phyloP scores from a whole-genome alignment of 768 basidiomycete genomes.

The Calvatia gigantea region DNA sequence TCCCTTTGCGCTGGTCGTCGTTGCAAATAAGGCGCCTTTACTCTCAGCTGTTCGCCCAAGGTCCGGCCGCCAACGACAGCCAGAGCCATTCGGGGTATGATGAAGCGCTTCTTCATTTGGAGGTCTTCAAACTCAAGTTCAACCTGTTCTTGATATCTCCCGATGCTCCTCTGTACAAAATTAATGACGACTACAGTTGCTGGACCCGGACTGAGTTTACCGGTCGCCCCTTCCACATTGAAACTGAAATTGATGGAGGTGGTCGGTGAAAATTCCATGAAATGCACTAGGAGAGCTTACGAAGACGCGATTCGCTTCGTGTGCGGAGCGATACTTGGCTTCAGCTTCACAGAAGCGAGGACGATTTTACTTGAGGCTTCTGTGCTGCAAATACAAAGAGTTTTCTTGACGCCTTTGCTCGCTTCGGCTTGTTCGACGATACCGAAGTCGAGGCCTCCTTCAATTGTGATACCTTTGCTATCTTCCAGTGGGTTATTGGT shows the following conservation, averaged over 20 bases:
- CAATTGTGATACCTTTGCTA: constrained; percentile 46
- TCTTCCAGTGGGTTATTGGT: constrained; percentile 52
- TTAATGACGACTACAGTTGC: constrained; percentile 27
- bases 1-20: constrained; percentile 28
- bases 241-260: constrained; percentile 23
- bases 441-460: constrained; percentile 46
- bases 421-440: constrained; percentile 39
- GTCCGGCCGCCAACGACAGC: constrained; percentile 42
- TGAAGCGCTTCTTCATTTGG: constrained; percentile 36
- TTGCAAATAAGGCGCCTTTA: constrained; percentile 43
- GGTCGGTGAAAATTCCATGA: neutral
- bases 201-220: constrained; percentile 18
- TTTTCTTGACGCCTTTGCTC: constrained; percentile 16
- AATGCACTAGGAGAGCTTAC: neutral
- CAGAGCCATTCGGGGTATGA: constrained; percentile 42
- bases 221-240: constrained; percentile 11
- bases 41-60: constrained; percentile 42
- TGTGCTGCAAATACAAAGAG: constrained; percentile 21
- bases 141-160: constrained; percentile 49
- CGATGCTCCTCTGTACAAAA: constrained; percentile 32
- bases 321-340: neutral
- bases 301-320: constrained; percentile 4
- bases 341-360: constrained; percentile 14
- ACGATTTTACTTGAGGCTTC: constrained; percentile 23
- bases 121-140: constrained; percentile 51